Evolutionary conservation across 1,284 basidiomycete genomes (phyloP).

Genomic region (Trichosporon asahii): DNA sequence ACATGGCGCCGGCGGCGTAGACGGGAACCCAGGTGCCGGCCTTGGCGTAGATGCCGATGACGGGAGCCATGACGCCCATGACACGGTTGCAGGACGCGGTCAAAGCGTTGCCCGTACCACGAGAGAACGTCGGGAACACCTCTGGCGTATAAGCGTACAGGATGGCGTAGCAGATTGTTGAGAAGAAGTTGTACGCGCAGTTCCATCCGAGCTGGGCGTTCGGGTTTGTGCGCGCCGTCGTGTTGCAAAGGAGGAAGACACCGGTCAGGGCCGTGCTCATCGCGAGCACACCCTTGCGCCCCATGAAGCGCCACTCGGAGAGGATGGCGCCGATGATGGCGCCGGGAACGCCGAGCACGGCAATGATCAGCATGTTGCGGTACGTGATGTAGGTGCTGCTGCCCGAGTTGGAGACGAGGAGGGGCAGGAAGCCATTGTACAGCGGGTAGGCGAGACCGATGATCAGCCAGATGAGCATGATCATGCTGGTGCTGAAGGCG

Average conservation of each 20-base stretch:
- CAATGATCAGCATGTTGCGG: slow-evolving; percentile 56
- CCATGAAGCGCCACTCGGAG: slow-evolving; percentile 57
- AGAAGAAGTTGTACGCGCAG: slow-evolving; percentile 58
- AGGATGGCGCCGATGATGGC: slow-evolving; percentile 59
- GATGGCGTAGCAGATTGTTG: slow-evolving; percentile 42
- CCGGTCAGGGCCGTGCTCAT: slow-evolving; percentile 58
- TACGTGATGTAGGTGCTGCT: slow-evolving; percentile 51
- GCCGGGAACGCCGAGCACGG: slow-evolving; percentile 59
- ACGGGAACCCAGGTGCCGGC: slow-evolving; percentile 62
- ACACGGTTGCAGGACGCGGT: slow-evolving; percentile 60
- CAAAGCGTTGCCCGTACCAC: slow-evolving; percentile 65
- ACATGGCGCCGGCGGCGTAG: slow-evolving; percentile 65
- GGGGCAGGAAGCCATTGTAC: slow-evolving; percentile 57
- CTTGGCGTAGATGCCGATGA: slow-evolving; percentile 35
- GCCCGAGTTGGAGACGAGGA: slow-evolving; percentile 54
- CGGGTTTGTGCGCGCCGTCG: slow-evolving; percentile 57
- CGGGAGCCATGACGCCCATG: slow-evolving; percentile 53
- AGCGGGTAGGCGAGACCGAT: slow-evolving; percentile 55
- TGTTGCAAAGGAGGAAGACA: slow-evolving; percentile 63
- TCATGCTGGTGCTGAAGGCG: slow-evolving; percentile 57
- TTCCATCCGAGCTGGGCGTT: slow-evolving; percentile 59
- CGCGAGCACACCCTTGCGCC: slow-evolving; percentile 58
- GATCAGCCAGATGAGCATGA: slow-evolving; percentile 60
- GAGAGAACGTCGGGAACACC: slow-evolving; percentile 63
- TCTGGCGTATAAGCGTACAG: slow-evolving; percentile 59